phyloP scores from a whole-genome alignment of 768 basidiomycete species.

The Hydnomerulius pinastri region DNA sequence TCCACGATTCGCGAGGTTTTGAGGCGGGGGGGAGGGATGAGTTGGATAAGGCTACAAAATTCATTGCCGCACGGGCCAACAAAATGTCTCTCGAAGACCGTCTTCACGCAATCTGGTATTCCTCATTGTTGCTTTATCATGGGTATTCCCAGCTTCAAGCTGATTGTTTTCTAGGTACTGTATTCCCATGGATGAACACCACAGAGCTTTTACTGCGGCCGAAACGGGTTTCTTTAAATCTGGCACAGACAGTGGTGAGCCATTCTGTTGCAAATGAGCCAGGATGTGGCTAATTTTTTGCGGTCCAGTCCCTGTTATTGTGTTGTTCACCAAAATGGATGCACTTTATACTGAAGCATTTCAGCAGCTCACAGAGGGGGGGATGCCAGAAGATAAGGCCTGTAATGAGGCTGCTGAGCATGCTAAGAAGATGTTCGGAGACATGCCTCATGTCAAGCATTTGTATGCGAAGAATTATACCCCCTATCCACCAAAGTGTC shows the following conservation, averaged over 20 bases:
- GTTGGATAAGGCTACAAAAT: constrained; percentile 29
- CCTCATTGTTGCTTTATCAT: not conserved
- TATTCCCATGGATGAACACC: constrained; percentile 27
- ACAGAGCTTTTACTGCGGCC: constrained; percentile 30
- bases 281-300: not conserved
- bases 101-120: constrained; percentile 43
- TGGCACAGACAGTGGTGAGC: constrained; percentile 11
- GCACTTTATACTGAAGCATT: constrained; percentile 25
- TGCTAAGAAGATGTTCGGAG: constrained; percentile 9
- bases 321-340: constrained; percentile 42
- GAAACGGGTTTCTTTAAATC: constrained; percentile 31
- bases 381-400: constrained; percentile 3
- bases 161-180: constrained; percentile 38
- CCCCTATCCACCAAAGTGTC: not conserved
- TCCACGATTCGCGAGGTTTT: constrained; percentile 45
- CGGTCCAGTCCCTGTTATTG: constrained; percentile 38
- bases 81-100: constrained; percentile 21
- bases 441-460: not conserved
- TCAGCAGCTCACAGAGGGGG: constrained; percentile 10
- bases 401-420: constrained; percentile 14
- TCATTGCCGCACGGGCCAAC: constrained; percentile 30
- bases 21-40: constrained; percentile 36
- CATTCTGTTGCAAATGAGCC: not conserved
- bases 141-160: not conserved
- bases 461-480: not conserved